phyloP scores from a whole-genome alignment of 169 alveolate species.

The Babesia bigemina region DNA sequence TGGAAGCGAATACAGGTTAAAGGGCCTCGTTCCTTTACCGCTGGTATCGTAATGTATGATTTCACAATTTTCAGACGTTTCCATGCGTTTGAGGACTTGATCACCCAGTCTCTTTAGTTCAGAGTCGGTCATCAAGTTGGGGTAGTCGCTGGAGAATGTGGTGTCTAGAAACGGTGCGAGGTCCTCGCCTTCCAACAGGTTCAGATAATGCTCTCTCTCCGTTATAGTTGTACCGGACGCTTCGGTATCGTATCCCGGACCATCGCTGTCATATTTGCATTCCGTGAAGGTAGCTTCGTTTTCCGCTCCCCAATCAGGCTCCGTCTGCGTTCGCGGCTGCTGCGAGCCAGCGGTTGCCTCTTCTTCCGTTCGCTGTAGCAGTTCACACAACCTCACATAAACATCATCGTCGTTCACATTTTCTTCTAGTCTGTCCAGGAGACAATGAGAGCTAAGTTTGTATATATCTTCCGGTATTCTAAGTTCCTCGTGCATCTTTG shows the following conservation, averaged over 20 bases:
- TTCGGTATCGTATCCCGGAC: not conserved
- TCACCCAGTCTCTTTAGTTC: slow-evolving; percentile 21
- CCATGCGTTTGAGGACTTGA: slow-evolving; percentile 22
- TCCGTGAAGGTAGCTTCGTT: not conserved
- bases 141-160: slow-evolving; percentile 18
- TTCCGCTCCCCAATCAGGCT: not conserved
- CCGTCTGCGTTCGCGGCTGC: not conserved
- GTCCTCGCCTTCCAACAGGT: slow-evolving; percentile 46
- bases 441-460: slow-evolving; percentile 14
- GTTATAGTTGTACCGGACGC: slow-evolving; percentile 1
- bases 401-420: slow-evolving; percentile 1
- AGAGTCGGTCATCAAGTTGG: slow-evolving; percentile 23
- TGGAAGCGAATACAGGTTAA: slow-evolving; percentile 12
- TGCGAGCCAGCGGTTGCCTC: not conserved
- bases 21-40: not conserved
- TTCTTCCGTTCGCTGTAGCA: not conserved
- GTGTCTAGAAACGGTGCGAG: slow-evolving; percentile 22
- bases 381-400: slow-evolving; percentile 6
- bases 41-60: slow-evolving; percentile 27
- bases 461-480: slow-evolving; percentile 25
- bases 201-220: slow-evolving; percentile 31
- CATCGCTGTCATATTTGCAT: not conserved
- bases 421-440: slow-evolving; percentile 16
- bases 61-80: slow-evolving; percentile 10
- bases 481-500: slow-evolving; percentile 5